Evolutionary conservation across 169 alveolate species (phyloP).

Genomic region (Babesia sp.): DNA sequence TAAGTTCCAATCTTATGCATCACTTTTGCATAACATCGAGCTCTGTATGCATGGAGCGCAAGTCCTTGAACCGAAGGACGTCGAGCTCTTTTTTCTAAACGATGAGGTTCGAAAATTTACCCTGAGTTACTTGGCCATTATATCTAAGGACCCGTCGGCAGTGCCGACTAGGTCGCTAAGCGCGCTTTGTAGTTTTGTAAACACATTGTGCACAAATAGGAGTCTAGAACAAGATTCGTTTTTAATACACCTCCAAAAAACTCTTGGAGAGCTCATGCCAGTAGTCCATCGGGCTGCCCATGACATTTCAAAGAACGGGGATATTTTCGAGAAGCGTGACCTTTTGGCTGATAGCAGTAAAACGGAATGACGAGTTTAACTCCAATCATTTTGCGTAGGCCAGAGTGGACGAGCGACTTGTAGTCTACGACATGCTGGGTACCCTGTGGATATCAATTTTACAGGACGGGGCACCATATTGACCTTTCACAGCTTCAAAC

Average conservation of each 20-base stretch:
- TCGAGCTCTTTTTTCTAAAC: conserved; percentile 1
- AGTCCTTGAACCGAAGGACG: neutral
- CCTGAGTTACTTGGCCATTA: neutral
- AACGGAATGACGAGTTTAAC: too few species aligned
- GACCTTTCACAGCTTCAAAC: too few species aligned
- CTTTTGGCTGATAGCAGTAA: neutral
- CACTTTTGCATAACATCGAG: neutral
- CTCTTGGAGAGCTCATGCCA: neutral
- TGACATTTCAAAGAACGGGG: neutral
- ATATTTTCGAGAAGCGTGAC: neutral
- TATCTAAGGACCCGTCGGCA: neutral
- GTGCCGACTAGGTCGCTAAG: neutral
- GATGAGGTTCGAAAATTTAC: neutral
- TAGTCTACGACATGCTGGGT: too few species aligned
- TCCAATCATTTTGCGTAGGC: too few species aligned
- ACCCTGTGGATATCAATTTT: too few species aligned
- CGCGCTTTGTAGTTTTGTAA: neutral
- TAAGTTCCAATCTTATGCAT: neutral
- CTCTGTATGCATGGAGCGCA: neutral
- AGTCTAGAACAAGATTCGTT: neutral
- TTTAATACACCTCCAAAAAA: neutral
- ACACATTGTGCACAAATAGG: neutral
- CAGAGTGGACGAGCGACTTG: too few species aligned
- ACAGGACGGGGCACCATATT: too few species aligned
- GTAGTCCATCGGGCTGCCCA: neutral